These are phyloP conservation scores for Saccharomycopsis microspora DNA, from an alignment of 805 yeast genomes.

Conservation along the genomic window DNA sequence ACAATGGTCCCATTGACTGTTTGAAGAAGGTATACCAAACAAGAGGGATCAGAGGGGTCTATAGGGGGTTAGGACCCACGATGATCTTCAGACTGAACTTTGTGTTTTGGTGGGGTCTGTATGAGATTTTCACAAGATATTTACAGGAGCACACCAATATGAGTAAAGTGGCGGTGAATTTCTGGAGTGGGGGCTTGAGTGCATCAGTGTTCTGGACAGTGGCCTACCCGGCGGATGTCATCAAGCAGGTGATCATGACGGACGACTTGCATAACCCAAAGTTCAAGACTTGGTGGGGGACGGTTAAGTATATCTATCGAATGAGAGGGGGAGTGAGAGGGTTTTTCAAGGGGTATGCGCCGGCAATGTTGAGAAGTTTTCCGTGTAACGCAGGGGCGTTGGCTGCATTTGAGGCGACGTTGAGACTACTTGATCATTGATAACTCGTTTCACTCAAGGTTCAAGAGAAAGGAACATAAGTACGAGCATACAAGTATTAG, in stretches of 20 bases:
- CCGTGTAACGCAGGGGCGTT: conserved; percentile 93
- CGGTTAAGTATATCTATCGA: conserved; percentile 55
- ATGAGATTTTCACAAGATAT: conserved; percentile 64
- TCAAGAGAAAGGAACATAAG: too few relatives aligned
- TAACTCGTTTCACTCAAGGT: too few relatives aligned
- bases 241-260: conserved; percentile 76
- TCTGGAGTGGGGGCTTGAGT: conserved; percentile 86
- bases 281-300: conserved; percentile 60
- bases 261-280: conserved; percentile 64
- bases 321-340: conserved; percentile 50
- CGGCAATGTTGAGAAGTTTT: conserved; percentile 71
- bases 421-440: conserved; percentile 29
- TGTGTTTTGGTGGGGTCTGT: conserved; percentile 90
- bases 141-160: conserved; percentile 53
- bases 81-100: conserved; percentile 82
- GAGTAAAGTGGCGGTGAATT: conserved; percentile 63
- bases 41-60: conserved; percentile 62
- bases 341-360: conserved; percentile 71
- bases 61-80: conserved; percentile 76
- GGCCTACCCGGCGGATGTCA: conserved; percentile 84
- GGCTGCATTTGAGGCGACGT: conserved; percentile 79
- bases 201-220: conserved; percentile 84
- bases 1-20: conserved; percentile 76
- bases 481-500: too few relatives aligned
- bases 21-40: conserved; percentile 42